These are phyloP conservation scores for Amanita polypyramis DNA, from an alignment of 768 basidiomycete genomes.

Conservation along the genomic window DNA sequence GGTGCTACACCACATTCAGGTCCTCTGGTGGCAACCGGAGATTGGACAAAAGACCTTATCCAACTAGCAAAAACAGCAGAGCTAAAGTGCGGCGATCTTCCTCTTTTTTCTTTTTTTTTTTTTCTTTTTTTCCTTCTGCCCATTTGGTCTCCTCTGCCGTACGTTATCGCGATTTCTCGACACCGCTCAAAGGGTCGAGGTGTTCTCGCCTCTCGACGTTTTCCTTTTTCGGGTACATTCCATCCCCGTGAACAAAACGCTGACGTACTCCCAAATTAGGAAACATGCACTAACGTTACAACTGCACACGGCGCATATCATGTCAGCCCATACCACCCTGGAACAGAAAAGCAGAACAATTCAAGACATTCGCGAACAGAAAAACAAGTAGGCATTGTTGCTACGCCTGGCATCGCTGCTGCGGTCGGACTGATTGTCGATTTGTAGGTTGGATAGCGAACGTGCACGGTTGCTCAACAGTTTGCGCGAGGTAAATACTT, in stretches of 20 bases:
- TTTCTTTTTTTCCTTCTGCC: background rate
- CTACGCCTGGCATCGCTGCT: background rate
- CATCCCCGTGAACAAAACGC: background rate
- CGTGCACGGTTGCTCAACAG: slow-evolving; percentile 55
- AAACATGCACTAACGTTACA: slow-evolving; percentile 80
- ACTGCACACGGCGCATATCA: slow-evolving; percentile 78
- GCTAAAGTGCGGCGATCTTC: slow-evolving; percentile 53
- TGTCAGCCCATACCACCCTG: slow-evolving; percentile 72
- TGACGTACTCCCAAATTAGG: slow-evolving; percentile 26
- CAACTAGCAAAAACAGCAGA: slow-evolving; percentile 83
- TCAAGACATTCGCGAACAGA: slow-evolving; percentile 76
- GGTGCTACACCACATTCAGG: slow-evolving; percentile 2
- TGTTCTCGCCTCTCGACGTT: background rate
- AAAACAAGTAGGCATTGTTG: slow-evolving; percentile 52
- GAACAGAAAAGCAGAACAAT: slow-evolving; percentile 72
- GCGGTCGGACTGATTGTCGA: slow-evolving; percentile 1
- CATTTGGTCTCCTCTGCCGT: background rate
- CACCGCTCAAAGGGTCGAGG: background rate
- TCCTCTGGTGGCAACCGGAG: slow-evolving; percentile 69
- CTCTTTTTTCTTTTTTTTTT: background rate
- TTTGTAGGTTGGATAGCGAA: slow-evolving; percentile 65
- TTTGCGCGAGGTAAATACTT: slow-evolving; percentile 49
- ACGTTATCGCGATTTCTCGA: background rate
- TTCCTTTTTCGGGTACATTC: background rate
- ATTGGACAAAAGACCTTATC: slow-evolving; percentile 82